Conservation (phyloP, 345 rosid species). For the Anacardium occidentale region DNA sequence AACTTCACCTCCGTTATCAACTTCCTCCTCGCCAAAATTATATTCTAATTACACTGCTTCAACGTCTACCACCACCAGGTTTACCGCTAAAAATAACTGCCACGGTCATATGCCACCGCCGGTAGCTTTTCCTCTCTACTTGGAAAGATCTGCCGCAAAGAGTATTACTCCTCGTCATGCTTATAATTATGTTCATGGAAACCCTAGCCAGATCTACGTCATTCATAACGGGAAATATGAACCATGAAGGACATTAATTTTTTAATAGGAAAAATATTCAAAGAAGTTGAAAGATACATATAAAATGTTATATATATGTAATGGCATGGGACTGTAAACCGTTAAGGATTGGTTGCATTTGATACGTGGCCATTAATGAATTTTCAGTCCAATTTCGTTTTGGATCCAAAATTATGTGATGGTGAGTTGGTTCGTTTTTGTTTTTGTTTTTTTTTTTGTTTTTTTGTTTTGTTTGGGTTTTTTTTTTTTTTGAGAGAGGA, state of each 20-base stretch:
- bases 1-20: slow-evolving; percentile 30
- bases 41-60: slow-evolving; percentile 7
- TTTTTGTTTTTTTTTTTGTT: no score
- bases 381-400: slow-evolving; percentile 42
- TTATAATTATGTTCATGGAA: slow-evolving; percentile 43
- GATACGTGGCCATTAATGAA: slow-evolving; percentile 56
- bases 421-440: slow-evolving; percentile 36
- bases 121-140: slow-evolving; percentile 17
- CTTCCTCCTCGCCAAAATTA: slow-evolving; percentile 45
- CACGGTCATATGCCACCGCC: slow-evolving; percentile 26
- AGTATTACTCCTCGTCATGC: slow-evolving; percentile 35
- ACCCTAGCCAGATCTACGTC: slow-evolving; percentile 46
- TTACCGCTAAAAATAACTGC: slow-evolving; percentile 10
- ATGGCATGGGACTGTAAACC: slow-evolving; percentile 53
- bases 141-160: slow-evolving; percentile 39
- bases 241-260: background rate
- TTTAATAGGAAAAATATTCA: background rate
- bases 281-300: background rate
- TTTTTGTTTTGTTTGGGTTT: no score
- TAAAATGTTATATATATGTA: slow-evolving; percentile 16
- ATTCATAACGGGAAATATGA: slow-evolving; percentile 41
- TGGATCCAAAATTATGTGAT: slow-evolving; percentile 30
- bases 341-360: slow-evolving; percentile 35
- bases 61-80: slow-evolving; percentile 33
- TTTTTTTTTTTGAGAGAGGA: no score